Conservation (phyloP, 1,284 basidiomycete genomes). For the Cerrena zonata region DNA sequence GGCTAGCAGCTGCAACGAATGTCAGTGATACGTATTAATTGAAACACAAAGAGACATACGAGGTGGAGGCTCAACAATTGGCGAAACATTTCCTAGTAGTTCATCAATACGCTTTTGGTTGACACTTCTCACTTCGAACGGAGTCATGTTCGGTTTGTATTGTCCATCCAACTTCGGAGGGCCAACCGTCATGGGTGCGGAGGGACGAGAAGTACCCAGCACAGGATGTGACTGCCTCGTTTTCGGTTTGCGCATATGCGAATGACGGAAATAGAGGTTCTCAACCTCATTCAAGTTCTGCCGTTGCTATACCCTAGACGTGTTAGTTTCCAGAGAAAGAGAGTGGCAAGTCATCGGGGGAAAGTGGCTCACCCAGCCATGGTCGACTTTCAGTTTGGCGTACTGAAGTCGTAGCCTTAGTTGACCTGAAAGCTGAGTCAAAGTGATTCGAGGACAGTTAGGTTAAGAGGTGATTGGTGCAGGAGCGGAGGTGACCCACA, state of each 20-base stretch:
- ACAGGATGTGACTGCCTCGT: neutral
- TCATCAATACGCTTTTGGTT: neutral
- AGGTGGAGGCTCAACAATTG: neutral
- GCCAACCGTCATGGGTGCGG: neutral
- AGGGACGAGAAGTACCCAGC: neutral
- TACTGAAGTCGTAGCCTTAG: constrained; percentile 73
- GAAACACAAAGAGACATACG: too few species aligned
- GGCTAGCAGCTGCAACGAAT: too few species aligned
- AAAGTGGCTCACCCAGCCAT: constrained; percentile 57
- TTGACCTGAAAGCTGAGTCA: constrained; percentile 58
- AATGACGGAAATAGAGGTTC: constrained; percentile 71
- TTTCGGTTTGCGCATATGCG: constrained; percentile 21
- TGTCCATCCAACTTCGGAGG: neutral
- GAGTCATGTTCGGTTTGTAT: neutral
- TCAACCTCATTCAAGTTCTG: constrained; percentile 74
- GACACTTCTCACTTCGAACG: neutral
- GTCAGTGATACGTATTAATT: too few species aligned
- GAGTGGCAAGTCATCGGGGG: constrained; percentile 13
- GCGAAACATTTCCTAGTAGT: neutral
- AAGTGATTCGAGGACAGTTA: neutral
- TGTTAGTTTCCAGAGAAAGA: constrained; percentile 6
- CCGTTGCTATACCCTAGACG: constrained; percentile 47
- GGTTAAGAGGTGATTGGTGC: neutral
- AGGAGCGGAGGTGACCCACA: constrained; percentile 38
- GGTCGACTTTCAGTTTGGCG: constrained; percentile 71